Conservation (phyloP, 495 filamentous ascomycete species). For the Evansstolkia leycettana region DNA sequence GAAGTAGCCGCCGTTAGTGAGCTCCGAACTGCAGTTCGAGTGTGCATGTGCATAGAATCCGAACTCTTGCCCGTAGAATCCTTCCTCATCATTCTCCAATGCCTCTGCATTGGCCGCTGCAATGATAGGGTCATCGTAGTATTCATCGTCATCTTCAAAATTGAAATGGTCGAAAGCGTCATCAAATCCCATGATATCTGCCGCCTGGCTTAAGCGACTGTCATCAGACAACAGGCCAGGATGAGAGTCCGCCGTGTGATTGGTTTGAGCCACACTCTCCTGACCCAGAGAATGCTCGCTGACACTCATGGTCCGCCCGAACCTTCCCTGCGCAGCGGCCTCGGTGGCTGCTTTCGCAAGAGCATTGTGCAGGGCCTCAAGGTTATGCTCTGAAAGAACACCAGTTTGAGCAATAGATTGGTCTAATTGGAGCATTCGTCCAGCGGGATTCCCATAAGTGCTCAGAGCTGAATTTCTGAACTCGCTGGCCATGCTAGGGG, state of each 20-base stretch:
- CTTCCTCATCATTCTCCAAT: slow-evolving; percentile 81
- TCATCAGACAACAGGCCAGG: slow-evolving; percentile 36
- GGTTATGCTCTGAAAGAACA: slow-evolving; percentile 43
- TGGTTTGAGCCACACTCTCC: slow-evolving; percentile 19
- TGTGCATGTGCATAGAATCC: slow-evolving; percentile 82
- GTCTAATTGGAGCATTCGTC: slow-evolving; percentile 18
- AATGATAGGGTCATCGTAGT: slow-evolving; percentile 79
- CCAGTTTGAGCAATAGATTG: slow-evolving; percentile 22
- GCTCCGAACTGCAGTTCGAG: slow-evolving; percentile 31
- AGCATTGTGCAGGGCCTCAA: slow-evolving; percentile 68
- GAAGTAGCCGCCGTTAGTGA: slow-evolving; percentile 83
- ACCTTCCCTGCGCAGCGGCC: slow-evolving; percentile 57
- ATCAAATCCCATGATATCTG: slow-evolving; percentile 22
- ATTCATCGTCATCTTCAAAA: slow-evolving; percentile 46
- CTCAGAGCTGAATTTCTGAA: slow-evolving; percentile 10
- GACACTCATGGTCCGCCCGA: slow-evolving; percentile 42
- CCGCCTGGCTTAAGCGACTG: slow-evolving; percentile 29
- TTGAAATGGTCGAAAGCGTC: slow-evolving; percentile 43
- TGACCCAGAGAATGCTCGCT: slow-evolving; percentile 24
- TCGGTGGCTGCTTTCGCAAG: slow-evolving; percentile 64
- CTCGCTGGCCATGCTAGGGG: slow-evolving; percentile 31
- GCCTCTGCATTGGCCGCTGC: slow-evolving; percentile 91
- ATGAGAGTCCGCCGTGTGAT: slow-evolving; percentile 32
- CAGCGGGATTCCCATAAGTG: slow-evolving; percentile 17
- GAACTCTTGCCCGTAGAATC: slow-evolving; percentile 93